Evolutionary conservation across 495 filamentous ascomycete species (phyloP), one percentile per base, ranked within the genome.

Genomic region (Talaromyces thailandensis): DNA sequence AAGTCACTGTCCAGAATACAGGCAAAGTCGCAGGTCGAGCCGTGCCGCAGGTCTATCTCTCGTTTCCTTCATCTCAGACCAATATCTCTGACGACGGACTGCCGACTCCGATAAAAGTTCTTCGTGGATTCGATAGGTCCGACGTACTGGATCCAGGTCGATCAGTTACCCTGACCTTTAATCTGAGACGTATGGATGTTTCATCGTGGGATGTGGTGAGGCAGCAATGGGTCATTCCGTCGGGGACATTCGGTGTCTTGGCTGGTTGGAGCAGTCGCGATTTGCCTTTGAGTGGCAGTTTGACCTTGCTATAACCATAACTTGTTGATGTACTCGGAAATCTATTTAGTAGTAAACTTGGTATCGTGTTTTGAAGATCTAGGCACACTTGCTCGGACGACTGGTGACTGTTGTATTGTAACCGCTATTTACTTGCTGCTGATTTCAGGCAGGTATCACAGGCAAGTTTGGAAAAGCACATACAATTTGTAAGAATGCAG

Each of bases 41-140:
- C 63, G 83, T 88, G 0, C 77, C 81, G 48, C 82, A 89, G 76
- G 70, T 89, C 4, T 90, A 90, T 65, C 70, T 90, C n/a, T 72
- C 75, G 0, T 79, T 83, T 31, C 84, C 84, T 60, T 61, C 50
- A 16, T 31, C n/a, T 37, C 59, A 32, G 59, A 52, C 59, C 8
- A 55, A 55, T 23, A 7, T 25, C 12, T 43, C 31, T 35, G 56
- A 35, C 21, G 35, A 45, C 2, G 35, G 14, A 11, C 60, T 62
- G 2, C 35, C 62, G 1, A 59, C 66, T 16, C 68, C 66, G 1
- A 9, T 59, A 24, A 58, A 55, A 9, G 53, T 63, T 3, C 70
- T 90, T n/a, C 73, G 86, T 4, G 87, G 86, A n/a, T 89, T 89
- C 66, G 78, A 76, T 40, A 87, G 86, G 69, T 69, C 76, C 4